Percentiles rank a stretch among this genome's conserved stretches.
phyloP scores from a whole-genome alignment of 2,329 filamentous ascomycete genomes.

The Aspergillus udagawae region DNA sequence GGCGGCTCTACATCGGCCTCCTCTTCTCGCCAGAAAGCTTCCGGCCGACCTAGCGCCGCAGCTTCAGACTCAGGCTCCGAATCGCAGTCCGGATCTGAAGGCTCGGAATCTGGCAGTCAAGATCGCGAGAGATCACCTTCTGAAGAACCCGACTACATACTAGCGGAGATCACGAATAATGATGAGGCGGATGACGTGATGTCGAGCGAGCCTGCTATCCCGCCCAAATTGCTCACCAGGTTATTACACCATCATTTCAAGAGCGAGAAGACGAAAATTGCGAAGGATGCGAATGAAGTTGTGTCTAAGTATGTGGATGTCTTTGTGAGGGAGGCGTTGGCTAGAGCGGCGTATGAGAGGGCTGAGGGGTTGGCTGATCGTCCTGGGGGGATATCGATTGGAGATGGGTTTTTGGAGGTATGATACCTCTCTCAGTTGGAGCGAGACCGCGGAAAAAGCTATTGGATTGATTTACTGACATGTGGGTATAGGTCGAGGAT shows the following conservation, averaged over 20 bases:
- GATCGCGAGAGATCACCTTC: conserved; percentile 22
- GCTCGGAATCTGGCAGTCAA: conserved; percentile 13
- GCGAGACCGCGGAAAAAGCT: not conserved
- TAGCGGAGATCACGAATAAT: conserved; percentile 40
- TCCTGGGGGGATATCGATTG: conserved; percentile 29
- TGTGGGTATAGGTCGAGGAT: conserved; percentile 66
- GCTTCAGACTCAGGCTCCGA: conserved; percentile 10
- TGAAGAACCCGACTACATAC: conserved; percentile 45
- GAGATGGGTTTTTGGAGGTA: conserved; percentile 68
- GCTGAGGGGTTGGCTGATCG: conserved; percentile 38
- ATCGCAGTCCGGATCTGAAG: conserved; percentile 12
- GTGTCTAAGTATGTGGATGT: conserved; percentile 84
- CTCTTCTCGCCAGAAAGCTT: conserved; percentile 9
- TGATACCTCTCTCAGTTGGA: conserved; percentile 23
- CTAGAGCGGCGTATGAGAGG: conserved; percentile 69
- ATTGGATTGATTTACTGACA: conserved; percentile 10
- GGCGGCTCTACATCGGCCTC: not conserved
- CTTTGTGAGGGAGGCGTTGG: conserved; percentile 85
- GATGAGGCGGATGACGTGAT: conserved; percentile 25
- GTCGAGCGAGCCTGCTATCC: conserved; percentile 52
- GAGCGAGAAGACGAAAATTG: conserved; percentile 66
- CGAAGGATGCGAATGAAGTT: conserved; percentile 70
- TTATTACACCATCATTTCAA: conserved; percentile 77
- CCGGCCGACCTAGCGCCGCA: conserved; percentile 6
- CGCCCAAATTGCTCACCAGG: conserved; percentile 68